Conservation (phyloP, 2,329 filamentous ascomycete species). For the Aulographum hederae region DNA sequence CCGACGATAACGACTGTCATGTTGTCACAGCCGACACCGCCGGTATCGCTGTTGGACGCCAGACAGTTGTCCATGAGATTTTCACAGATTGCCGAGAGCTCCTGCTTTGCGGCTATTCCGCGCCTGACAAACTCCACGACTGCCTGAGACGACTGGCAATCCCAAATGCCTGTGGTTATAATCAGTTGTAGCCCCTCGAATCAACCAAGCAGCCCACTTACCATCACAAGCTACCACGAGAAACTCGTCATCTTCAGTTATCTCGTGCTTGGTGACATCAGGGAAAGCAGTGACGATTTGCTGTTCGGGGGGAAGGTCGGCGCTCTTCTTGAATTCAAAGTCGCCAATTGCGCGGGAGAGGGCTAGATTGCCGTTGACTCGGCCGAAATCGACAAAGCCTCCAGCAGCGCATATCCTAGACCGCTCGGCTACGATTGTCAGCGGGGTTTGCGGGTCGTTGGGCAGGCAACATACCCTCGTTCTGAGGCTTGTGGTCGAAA, state of each 20-base stretch:
- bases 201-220: conserved; percentile 8
- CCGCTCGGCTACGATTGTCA: conserved; percentile 54
- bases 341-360: conserved; percentile 94
- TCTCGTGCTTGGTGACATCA: conserved; percentile 79
- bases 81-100: conserved; percentile 87
- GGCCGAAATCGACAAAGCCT: conserved; percentile 94
- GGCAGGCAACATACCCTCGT: conserved; percentile 50
- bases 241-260: conserved; percentile 90
- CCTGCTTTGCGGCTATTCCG: conserved; percentile 91
- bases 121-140: conserved; percentile 93
- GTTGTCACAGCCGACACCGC: conserved; percentile 96
- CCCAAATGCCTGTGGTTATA: conserved; percentile 69
- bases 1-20: conserved; percentile 96
- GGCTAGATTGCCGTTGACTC: conserved; percentile 94
- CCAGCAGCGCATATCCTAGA: conserved; percentile 88
- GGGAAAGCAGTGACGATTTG: conserved; percentile 97
- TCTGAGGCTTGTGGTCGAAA: conserved; percentile 98
- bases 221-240: conserved; percentile 25
- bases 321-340: conserved; percentile 99
- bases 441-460: conserved; percentile 3
- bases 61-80: conserved; percentile 99
- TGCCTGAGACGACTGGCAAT: conserved; percentile 95
- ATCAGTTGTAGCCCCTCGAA: conserved; percentile 5
- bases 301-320: conserved; percentile 89
- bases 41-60: conserved; percentile 92